Evolutionary conservation across 208 protist species (phyloP), one percentile per base, ranked within the genome.

Genomic region (Trypanosoma cruzi): DNA sequence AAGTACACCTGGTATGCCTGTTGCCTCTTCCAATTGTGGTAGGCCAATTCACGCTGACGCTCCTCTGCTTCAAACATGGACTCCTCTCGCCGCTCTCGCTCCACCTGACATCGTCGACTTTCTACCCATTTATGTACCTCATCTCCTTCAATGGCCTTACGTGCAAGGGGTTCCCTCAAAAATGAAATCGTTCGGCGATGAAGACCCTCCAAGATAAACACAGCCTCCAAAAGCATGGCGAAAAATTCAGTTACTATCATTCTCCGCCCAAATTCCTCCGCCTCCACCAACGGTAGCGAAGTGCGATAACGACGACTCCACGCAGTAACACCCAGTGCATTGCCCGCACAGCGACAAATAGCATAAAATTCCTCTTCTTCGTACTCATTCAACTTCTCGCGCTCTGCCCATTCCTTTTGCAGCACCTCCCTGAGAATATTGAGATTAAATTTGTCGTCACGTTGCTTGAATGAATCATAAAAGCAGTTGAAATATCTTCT

Each of bases 401-500:
- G 63, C 42, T 77, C 71, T 20, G 28, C 29, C 37, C 4, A 60
- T 46, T 77, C 71, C 11, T 37, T 56, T 49, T 52, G 2, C 42
- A 71, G 7, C 64, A 71, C 50, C 7, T 70, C 58, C 0, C 18
- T 34, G 11, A 66, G 26, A 14, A 77, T 44, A 36, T 7, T 24
- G 40, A 29, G 22, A 50, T 73, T 55, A 64, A 67, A 65, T 10
- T 20, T 22, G 40, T 63, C 46, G 8, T 61, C 64, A 8, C 62
- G 46, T 20, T 56, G 22, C 31, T 42, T 57, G 66, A 85, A 85
- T 0, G 80, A 85, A 37, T 81, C 53, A 50, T 85, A 81, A 63
- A 81, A 85, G n/a, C 74, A 73, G 11, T 75, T 62, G 44, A 81
- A 81, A 50, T 81, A 85, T 18, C 71, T 32, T 37, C 50, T 64